phyloP scores from a whole-genome alignment of 2,329 filamentous ascomycete genomes.

The Dryadomyces sulphureus region DNA sequence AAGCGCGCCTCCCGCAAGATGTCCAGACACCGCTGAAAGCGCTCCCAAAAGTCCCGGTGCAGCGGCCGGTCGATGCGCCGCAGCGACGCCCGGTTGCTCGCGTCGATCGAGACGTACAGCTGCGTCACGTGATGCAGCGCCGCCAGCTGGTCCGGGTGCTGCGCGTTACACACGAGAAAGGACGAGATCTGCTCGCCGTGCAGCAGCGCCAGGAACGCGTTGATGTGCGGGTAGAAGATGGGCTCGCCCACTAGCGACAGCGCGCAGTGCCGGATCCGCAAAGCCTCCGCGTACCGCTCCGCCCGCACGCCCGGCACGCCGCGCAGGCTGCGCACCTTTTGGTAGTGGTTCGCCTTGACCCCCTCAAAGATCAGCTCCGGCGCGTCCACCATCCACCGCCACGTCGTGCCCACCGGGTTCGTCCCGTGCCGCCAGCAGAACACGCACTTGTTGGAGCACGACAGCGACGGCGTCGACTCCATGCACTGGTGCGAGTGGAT shows the following conservation, averaged over 20 bases:
- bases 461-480: slow-evolving; percentile 91
- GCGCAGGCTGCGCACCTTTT: slow-evolving; percentile 95
- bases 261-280: slow-evolving; percentile 87
- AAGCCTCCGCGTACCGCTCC: slow-evolving; percentile 82
- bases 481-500: slow-evolving; percentile 96
- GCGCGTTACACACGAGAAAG: slow-evolving; percentile 93
- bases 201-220: slow-evolving; percentile 73
- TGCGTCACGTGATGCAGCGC: slow-evolving; percentile 78
- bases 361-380: slow-evolving; percentile 82
- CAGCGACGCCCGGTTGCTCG: slow-evolving; percentile 75
- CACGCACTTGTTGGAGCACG: slow-evolving; percentile 95
- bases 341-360: slow-evolving; percentile 83
- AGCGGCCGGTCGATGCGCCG: slow-evolving; percentile 82
- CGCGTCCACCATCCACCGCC: slow-evolving; percentile 90
- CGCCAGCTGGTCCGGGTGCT: slow-evolving; percentile 83
- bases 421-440: slow-evolving; percentile 99
- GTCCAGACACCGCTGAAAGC: slow-evolving; percentile 80
- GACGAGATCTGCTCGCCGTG: slow-evolving; percentile 79
- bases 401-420: slow-evolving; percentile 90
- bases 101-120: slow-evolving; percentile 92
- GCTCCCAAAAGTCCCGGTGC: slow-evolving; percentile 94
- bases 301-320: slow-evolving; percentile 86
- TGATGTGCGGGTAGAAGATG: slow-evolving; percentile 98
- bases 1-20: slow-evolving; percentile 74
- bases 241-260: slow-evolving; percentile 87